Percentiles rank a stretch among this genome's conserved stretches.
phyloP scores from a whole-genome alignment of 2,329 filamentous ascomycete genomes.

The Pseudophaeomoniella oleicola region DNA sequence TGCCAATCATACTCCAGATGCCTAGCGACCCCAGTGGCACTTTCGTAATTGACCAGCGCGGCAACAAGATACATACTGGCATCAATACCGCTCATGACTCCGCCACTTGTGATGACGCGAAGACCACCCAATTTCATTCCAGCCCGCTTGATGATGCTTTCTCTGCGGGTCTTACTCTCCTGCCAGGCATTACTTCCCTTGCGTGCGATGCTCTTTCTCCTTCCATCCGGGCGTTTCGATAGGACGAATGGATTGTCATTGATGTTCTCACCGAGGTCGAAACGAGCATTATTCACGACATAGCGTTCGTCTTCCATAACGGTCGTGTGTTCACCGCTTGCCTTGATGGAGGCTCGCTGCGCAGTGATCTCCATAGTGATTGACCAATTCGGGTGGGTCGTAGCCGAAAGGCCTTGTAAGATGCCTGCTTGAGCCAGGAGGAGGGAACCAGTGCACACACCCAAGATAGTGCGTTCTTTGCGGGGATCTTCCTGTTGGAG shows the following conservation, averaged over 20 bases:
- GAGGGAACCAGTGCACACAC: conserved; percentile 65
- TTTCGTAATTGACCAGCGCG: conserved; percentile 63
- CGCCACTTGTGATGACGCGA: conserved; percentile 66
- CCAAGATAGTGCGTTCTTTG: conserved; percentile 68
- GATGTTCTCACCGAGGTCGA: conserved; percentile 62
- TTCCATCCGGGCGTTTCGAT: conserved; percentile 52
- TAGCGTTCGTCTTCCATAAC: conserved; percentile 70
- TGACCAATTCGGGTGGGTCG: conserved; percentile 67
- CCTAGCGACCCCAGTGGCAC: conserved; percentile 60
- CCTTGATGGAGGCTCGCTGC: conserved; percentile 55
- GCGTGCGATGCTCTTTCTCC: conserved; percentile 47
- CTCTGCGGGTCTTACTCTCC: conserved; percentile 57
- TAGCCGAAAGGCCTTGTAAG: conserved; percentile 64
- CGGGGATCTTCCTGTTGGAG: conserved; percentile 65
- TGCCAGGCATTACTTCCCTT: conserved; percentile 78
- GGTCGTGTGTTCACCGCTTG: conserved; percentile 63
- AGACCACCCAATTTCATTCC: conserved; percentile 56
- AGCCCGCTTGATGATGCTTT: conserved; percentile 66
- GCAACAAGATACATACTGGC: conserved; percentile 73
- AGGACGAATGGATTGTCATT: conserved; percentile 75
- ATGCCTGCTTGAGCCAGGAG: conserved; percentile 65
- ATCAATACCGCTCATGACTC: conserved; percentile 67
- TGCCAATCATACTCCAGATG: conserved; percentile 67
- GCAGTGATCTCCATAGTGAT: conserved; percentile 71
- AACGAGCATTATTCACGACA: conserved; percentile 82